Evolutionary conservation across 352 stramenopile genomes (phyloP), one percentile per base, ranked within the genome.

Genomic region (Thraustotheca clavata): DNA sequence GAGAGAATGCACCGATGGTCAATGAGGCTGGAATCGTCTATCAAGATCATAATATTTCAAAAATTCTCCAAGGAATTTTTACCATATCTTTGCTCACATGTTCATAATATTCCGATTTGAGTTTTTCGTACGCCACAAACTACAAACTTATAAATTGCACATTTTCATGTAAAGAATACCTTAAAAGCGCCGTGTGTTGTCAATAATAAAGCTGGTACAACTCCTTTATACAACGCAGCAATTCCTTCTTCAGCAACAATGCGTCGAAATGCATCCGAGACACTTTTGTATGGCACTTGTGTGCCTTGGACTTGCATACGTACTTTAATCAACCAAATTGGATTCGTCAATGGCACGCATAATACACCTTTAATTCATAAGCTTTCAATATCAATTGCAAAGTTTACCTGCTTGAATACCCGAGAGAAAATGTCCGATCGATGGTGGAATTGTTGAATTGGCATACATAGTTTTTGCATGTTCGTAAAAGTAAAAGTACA

Each of bases 401-500:
- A 38, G 24, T 12, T 2, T 69, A 22, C 83, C 83, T 0, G 83
- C 83, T 69, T 92, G 81, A 26, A 92, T 78, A 14, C 74, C 83
- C 12, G 83, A 87, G 66, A 88, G 86, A 61, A 92, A 92, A 59
- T 90, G 82, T 66, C 89, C 79, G 77, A 79, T 89, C 41, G 77
- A 89, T 52, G 80, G 79, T 49, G 88, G 83, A 60, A 89, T 86
- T 26, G 49, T 31, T 34, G 20, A 35, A 16, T 65, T 16, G 26
- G 41, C 80, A 49, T 91, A 93, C 0, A 83, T 71, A 49, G 78
- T 71, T 73, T 99, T 99, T 14, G 94, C 83, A 49, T 88, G 87
- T 78, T 99, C 95, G 73, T 99, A 99, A 49, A 99, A 83, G 63
- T 96, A 96, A 81, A 99, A 99, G 73, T 99, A 99, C 38, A 98